Base-by-base conservation (phyloP, 306 rosid genomes). In the Arachis hypogaea region DNA sequence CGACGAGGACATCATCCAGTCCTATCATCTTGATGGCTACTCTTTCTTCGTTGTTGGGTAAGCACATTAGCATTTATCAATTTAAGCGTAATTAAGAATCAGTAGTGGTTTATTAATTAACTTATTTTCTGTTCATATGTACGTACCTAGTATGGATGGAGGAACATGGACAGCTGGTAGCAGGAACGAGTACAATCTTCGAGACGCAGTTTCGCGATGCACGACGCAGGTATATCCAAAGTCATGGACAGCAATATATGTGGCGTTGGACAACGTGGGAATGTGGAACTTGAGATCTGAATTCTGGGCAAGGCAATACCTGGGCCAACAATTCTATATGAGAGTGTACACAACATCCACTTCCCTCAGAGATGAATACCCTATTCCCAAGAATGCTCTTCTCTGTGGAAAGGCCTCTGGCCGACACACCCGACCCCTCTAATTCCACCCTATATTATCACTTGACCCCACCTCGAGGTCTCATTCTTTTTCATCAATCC, bases 251-350 rank as follows among this genome's bases (percentile, higher is more conserved):
- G 97, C 97, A 7, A 84, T 94, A 75, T 68, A 92, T 66, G 55
- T 94, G 65, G 76, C 96, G 0, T 90, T 94, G 6, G 99, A 94
- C 82, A 94, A 94, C 59, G 99, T 94, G 63, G 99, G 99, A 63
- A 94, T 94, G 96, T 94, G 99, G 99, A 89, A 94, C 90, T 66
- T 94, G 82, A 88, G 99, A 87, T 72, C 95, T 18, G 99, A 94
- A 83, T 89, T 76, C 66, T 94, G 99, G 99, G 99, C 90, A 29
- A 74, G 99, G 9, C 99, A 94, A 7, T 94, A 92, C 76, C 89
- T 94, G 4, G 99, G 99, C 0, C 97, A 94, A 70, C 99, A 94
- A 66, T 81, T 92, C 40, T 94, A 94, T 66, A 52, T 94, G 82
- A 91, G 97, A 4, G 99, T 94, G 57, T 92, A 85, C 49, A 94